A percentile compares a stretch with the other conserved stretches of the same genome.
Conservation (phyloP, 2,329 filamentous ascomycete genomes). For the Diplocarpon mali region DNA sequence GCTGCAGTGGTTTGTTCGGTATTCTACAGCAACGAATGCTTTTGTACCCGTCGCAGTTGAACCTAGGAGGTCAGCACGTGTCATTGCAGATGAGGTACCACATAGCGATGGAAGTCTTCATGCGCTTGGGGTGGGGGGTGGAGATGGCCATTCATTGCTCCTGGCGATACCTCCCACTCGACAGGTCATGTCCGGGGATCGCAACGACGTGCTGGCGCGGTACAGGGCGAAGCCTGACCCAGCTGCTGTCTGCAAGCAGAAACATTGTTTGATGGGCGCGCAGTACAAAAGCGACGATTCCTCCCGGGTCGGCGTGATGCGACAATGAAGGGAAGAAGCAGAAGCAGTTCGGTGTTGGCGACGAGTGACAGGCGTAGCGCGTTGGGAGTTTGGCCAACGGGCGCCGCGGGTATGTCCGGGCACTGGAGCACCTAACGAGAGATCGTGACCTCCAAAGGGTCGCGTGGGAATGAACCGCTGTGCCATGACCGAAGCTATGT, state of each 20-base stretch:
- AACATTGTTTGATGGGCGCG: conserved; percentile 22
- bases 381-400: conserved; percentile 14
- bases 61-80: conserved; percentile 29
- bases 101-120: conserved; percentile 17
- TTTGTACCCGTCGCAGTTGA: conserved; percentile 22
- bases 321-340: conserved; percentile 20
- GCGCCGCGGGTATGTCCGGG: conserved; percentile 20
- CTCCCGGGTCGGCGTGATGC: conserved; percentile 16
- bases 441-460: conserved; percentile 21
- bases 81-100: conserved; percentile 25
- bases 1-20: conserved; percentile 26
- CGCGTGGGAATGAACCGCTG: conserved; percentile 19
- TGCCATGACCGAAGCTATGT: conserved; percentile 11
- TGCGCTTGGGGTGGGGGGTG: conserved; percentile 19
- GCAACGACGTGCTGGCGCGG: conserved; percentile 14
- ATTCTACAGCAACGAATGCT: conserved; percentile 24
- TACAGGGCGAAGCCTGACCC: conserved; percentile 4
- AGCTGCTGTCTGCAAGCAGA: conserved; percentile 14
- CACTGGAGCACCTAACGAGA: conserved; percentile 21
- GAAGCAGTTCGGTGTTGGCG: conserved; percentile 21
- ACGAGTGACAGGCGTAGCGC: conserved; percentile 21
- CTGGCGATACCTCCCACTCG: conserved; percentile 2
- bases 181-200: conserved; percentile 13
- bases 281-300: conserved; percentile 10
- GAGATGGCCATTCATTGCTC: conserved; percentile 15